A percentile compares a stretch with the other conserved stretches of the same genome.
Evolutionary conservation across 495 filamentous ascomycete genomes (phyloP).

Genomic region (Daldinia caldariorum): DNA sequence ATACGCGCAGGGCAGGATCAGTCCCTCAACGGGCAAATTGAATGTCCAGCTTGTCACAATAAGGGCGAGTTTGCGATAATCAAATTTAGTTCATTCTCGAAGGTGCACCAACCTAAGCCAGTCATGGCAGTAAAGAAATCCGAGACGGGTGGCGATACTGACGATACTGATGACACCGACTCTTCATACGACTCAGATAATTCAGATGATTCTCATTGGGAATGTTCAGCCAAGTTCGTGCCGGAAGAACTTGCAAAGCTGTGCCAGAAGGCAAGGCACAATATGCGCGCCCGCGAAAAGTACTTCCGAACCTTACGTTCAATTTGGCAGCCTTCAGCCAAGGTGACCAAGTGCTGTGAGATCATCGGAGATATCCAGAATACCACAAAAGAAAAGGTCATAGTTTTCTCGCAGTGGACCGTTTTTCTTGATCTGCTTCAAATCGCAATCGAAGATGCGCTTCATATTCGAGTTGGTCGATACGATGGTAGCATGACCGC

Average conservation of each 20-base stretch:
- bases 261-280: slow-evolving; percentile 67
- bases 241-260: slow-evolving; percentile 45
- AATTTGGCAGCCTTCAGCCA: slow-evolving; percentile 77
- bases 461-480: slow-evolving; percentile 65
- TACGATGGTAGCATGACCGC: slow-evolving; percentile 88
- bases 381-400: slow-evolving; percentile 73
- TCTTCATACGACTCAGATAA: slow-evolving; percentile 42
- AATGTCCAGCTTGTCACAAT: background rate
- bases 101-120: slow-evolving; percentile 69
- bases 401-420: slow-evolving; percentile 93
- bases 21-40: background rate
- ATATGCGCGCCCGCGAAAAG: slow-evolving; percentile 65
- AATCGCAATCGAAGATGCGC: slow-evolving; percentile 68
- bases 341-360: slow-evolving; percentile 78
- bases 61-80: slow-evolving; percentile 61
- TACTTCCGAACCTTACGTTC: slow-evolving; percentile 75
- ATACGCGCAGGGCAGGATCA: slow-evolving; percentile 52
- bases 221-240: slow-evolving; percentile 5
- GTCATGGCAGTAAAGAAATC: slow-evolving; percentile 15
- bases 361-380: slow-evolving; percentile 62
- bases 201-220: slow-evolving; percentile 59
- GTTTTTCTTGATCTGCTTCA: slow-evolving; percentile 87
- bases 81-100: slow-evolving; percentile 76
- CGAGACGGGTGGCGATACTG: slow-evolving; percentile 14
- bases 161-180: no score